Percentiles rank a stretch among this genome's conserved stretches.
Evolutionary conservation across 257 asterid species (phyloP).

Genomic region (Ajuga chamaepitys): DNA sequence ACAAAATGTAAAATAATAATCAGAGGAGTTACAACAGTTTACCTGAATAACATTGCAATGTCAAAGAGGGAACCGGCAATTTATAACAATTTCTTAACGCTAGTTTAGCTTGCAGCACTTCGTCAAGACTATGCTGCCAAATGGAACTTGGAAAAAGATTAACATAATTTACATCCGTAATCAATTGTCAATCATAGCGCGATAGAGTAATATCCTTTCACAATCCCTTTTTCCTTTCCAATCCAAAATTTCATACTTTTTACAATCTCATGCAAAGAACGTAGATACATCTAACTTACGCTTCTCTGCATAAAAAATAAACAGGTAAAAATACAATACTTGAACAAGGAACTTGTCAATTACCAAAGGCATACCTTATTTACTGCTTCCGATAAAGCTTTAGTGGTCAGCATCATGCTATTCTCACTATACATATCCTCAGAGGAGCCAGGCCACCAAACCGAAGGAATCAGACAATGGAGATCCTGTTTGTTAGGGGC

Average conservation of each 20-base stretch:
- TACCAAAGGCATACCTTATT: conserved; percentile 46
- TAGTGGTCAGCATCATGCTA: conserved; percentile 80
- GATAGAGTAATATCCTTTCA: background rate
- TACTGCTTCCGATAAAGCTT: conserved; percentile 81
- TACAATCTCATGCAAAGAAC: background rate
- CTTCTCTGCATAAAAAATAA: background rate
- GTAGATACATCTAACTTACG: background rate
- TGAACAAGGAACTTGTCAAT: background rate
- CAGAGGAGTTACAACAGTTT: background rate
- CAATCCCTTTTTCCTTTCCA: background rate
- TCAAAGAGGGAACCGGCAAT: background rate
- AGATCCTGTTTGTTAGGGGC: conserved; percentile 84
- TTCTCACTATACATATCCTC: conserved; percentile 72
- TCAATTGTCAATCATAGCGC: background rate
- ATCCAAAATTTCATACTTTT: background rate
- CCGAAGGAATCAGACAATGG: conserved; percentile 80
- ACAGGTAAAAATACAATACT: background rate
- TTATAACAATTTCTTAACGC: background rate
- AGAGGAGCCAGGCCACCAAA: conserved; percentile 93
- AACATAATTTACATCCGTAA: background rate
- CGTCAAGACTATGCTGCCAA: background rate
- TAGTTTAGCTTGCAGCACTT: background rate
- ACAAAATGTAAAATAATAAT: background rate
- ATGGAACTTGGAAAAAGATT: background rate
- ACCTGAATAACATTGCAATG: background rate